Evolutionary conservation across 2,329 filamentous ascomycete genomes (phyloP).

Genomic region (Penicillium sp.): DNA sequence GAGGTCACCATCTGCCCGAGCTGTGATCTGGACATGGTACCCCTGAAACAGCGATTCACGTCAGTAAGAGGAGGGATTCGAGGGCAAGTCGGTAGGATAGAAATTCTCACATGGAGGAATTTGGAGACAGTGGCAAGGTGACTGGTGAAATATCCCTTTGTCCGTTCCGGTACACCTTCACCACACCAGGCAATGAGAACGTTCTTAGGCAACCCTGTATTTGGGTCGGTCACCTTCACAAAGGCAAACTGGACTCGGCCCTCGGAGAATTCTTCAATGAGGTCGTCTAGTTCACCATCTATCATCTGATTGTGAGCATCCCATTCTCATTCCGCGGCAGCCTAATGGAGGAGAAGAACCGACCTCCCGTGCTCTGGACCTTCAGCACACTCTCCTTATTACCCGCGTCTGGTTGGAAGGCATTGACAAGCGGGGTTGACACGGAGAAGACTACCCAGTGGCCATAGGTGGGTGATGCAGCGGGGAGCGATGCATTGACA

Average conservation of each 20-base stretch:
- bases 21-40: conserved; percentile 97
- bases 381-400: conserved; percentile 94
- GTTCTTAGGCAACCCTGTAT: conserved; percentile 84
- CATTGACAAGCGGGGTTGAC: conserved; percentile 86
- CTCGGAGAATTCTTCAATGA: conserved; percentile 96
- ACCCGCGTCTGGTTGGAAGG: conserved; percentile 80
- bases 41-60: conserved; percentile 55
- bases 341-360: conserved; percentile 26
- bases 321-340: neutral
- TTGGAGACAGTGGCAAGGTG: conserved; percentile 88
- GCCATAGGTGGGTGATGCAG: conserved; percentile 76
- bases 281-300: conserved; percentile 89
- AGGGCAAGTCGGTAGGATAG: neutral
- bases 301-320: conserved; percentile 14
- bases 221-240: conserved; percentile 94
- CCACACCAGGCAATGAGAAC: conserved; percentile 97
- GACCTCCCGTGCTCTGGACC: conserved; percentile 88
- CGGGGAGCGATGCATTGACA: conserved; percentile 62
- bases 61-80: neutral
- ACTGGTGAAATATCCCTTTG: conserved; percentile 97
- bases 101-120: conserved; percentile 70
- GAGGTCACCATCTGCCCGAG: conserved; percentile 86
- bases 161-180: conserved; percentile 95
- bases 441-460: conserved; percentile 96
- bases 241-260: conserved; percentile 96